Evolutionary conservation across 805 yeast species (phyloP).

Genomic region (Schizosaccharomyces octosporus): DNA sequence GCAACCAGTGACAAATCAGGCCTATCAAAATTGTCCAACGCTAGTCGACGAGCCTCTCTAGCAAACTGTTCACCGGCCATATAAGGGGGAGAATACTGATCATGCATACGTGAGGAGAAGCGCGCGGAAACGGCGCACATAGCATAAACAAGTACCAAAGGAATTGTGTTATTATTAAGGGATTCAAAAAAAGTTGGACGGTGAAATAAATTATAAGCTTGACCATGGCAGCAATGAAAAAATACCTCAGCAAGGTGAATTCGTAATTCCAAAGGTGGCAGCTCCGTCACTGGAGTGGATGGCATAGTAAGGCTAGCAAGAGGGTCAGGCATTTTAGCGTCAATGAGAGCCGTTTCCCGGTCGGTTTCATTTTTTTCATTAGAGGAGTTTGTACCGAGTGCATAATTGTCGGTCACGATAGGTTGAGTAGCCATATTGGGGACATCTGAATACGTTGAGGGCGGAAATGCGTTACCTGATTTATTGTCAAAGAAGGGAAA

Average conservation of each 20-base stretch:
- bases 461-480: too few relatives aligned
- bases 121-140: slow-evolving; percentile 16
- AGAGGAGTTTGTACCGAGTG: neutral
- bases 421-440: too few relatives aligned
- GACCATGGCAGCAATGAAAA: slow-evolving; percentile 14
- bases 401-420: too few relatives aligned
- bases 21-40: slow-evolving; percentile 12
- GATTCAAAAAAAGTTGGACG: slow-evolving; percentile 13
- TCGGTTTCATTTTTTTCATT: neutral
- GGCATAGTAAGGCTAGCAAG: neutral
- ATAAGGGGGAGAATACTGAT: slow-evolving; percentile 7
- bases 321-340: neutral
- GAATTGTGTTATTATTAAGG: slow-evolving; percentile 11
- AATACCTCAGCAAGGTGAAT: slow-evolving; percentile 15
- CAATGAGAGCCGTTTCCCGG: neutral
- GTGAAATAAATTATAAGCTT: slow-evolving; percentile 16
- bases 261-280: neutral
- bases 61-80: slow-evolving; percentile 10
- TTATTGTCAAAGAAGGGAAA: too few relatives aligned
- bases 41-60: slow-evolving; percentile 9
- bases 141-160: slow-evolving; percentile 12
- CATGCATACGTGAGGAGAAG: slow-evolving; percentile 14
- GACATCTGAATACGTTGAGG: too few relatives aligned
- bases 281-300: neutral
- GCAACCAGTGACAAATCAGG: slow-evolving; percentile 15